Base-by-base conservation (phyloP, 768 basidiomycete species). In the Hypsizygus marmoreus region DNA sequence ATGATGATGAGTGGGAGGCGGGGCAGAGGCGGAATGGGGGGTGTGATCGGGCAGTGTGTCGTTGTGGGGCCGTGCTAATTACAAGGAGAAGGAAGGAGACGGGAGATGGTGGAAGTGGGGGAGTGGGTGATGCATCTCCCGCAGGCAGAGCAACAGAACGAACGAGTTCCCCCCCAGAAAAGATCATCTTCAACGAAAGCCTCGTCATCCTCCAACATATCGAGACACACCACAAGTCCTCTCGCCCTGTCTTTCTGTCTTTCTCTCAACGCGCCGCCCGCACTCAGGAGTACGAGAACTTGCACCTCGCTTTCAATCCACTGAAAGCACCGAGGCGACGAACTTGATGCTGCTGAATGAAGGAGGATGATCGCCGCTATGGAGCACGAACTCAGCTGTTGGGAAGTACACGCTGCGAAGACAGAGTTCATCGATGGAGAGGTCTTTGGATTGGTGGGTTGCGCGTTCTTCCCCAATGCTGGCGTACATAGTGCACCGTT, bases 1-100 rank as follows among this genome's bases (percentile, higher is more conserved):
- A 85, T 37, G 86, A 89, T 50, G 71, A 74, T 1, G 83, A 86
- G 48, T 89, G 86, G 86, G 87, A 88, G 60, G 63, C 66, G 39
- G 58, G 51, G n/a, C 56, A 49, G 28, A 24, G 37, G 28, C 32
- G 34, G 19, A 41, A 40, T 36, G 43, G n/a, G n/a, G n/a, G n/a
- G n/a, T n/a, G 33, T 19, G 26, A 26, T 19, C 43, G 40, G 38
- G 48, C 10, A 25, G 40, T 36, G 12, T 35, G n/a, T n/a, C n/a
- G n/a, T 10, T n/a, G n/a, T n/a, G n/a, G 16, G 14, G 19, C 13
- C 34, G 17, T 13, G 9, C 33, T n/a, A n/a, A n/a, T n/a, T n/a
- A n/a, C n/a, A 36, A 17, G 11, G 24, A 49, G 49, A 51, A 51
- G 38, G 39, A 23, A 33, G 23, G 17, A 6, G 20, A 6, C 16